Evolutionary conservation across 768 basidiomycete species (phyloP).

Genomic region (Lactifluus echinatus): DNA sequence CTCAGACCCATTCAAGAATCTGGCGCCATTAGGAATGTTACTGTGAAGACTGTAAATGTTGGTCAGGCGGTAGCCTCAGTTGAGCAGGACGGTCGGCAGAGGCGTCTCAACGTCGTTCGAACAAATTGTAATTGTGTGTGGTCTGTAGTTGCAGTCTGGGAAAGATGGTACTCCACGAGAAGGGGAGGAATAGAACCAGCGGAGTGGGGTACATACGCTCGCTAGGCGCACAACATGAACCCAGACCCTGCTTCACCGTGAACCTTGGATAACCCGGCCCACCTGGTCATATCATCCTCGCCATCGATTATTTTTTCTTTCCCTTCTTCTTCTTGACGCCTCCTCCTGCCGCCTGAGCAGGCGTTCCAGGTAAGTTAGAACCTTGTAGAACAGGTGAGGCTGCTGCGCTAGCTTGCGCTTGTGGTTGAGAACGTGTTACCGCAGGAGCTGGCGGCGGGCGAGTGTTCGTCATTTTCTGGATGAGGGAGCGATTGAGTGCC

Average conservation of each 20-base stretch:
- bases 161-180: not conserved
- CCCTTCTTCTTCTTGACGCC: constrained; percentile 79
- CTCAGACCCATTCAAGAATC: constrained; percentile 24
- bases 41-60: constrained; percentile 2
- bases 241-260: not conserved
- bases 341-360: constrained; percentile 35
- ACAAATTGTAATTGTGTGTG: not conserved
- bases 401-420: constrained; percentile 6
- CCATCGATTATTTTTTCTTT: constrained; percentile 70
- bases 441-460: constrained; percentile 20
- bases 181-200: not conserved
- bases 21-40: constrained; percentile 19
- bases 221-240: not conserved
- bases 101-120: not conserved
- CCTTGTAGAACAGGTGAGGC: constrained; percentile 1
- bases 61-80: too few relatives aligned
- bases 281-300: constrained; percentile 24
- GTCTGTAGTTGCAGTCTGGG: not conserved
- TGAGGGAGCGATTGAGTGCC: constrained; percentile 75
- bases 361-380: constrained; percentile 4
- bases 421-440: not conserved
- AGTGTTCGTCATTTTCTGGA: constrained; percentile 78
- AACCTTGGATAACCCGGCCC: not conserved
- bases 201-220: not conserved
- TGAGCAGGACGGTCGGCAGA: not conserved